Base-by-base conservation (phyloP, 1,284 basidiomycete genomes). In the Cryptococcus sp. region DNA sequence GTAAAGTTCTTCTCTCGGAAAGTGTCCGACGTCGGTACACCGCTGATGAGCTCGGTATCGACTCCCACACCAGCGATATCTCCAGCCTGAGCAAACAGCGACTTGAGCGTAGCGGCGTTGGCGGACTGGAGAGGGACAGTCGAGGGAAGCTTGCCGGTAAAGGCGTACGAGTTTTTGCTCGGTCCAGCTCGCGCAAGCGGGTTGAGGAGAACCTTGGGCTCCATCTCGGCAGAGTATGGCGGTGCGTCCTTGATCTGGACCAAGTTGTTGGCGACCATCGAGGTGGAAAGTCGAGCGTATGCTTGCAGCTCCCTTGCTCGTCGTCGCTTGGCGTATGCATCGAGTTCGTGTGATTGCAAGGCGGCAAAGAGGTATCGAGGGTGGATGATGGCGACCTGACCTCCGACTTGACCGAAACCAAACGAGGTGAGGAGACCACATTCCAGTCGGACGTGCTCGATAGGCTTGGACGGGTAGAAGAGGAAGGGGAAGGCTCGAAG, bases 321-420 rank as follows among this genome's bases (percentile, higher is more conserved):
- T 71, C 92, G 87, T 66, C 80, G 80, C 47, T 72, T 68, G 72
- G 78, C 81, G 79, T 98, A 98, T 26, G 77, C 74, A 43, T 83
- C 81, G 63, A 92, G 94, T 54, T 79, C 71, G 25, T 80, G 76
- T 2, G 85, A 80, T 55, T 87, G 82, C 37, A 97, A 75, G 12
- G 86, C 79, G 46, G 85, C 94, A 58, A 92, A 84, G 55, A 97
- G 79, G 77, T 90, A 91, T 59, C 88, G 86, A 44, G 95, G 91
- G 74, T 98, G 85, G 49, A 98, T 71, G 60, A 97, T 78, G 56
- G 94, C 80, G 42, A 84, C 86, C 54, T 86, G 88, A 54, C 94
- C 95, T 56, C 94, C 95, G 58, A 97, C 93, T 81, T 98, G 95
- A 64, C 94, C 95, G 79, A 98, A 98, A 63, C 95, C 95, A 77